A percentile compares a stretch with the other conserved stretches of the same genome.
Evolutionary conservation across 1,284 basidiomycete species (phyloP).

Genomic region (Cystobasidiaceae sp.): DNA sequence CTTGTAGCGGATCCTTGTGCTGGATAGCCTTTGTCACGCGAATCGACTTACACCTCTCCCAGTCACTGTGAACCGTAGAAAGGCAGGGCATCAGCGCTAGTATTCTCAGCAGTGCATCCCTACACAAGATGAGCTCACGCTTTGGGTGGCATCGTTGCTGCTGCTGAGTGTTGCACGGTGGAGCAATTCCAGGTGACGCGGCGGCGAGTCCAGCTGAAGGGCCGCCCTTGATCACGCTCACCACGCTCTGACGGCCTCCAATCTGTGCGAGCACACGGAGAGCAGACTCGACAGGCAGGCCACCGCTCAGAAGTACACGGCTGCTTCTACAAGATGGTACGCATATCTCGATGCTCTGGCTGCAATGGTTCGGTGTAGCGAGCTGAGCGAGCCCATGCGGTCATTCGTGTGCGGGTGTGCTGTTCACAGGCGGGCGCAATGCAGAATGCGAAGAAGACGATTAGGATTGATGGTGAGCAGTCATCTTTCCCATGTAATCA

Average conservation of each 20-base stretch:
- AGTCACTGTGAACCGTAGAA: slow-evolving; percentile 65
- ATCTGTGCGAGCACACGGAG: too few relatives aligned
- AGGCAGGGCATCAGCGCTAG: slow-evolving; percentile 1
- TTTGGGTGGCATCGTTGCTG: slow-evolving; percentile 71
- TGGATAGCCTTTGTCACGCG: neutral
- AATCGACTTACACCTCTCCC: slow-evolving; percentile 83
- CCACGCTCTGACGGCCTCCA: too few relatives aligned
- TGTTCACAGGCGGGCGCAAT: slow-evolving; percentile 60
- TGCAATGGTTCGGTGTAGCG: too few relatives aligned
- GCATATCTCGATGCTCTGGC: too few relatives aligned
- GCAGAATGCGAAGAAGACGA: slow-evolving; percentile 75
- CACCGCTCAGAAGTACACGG: too few relatives aligned
- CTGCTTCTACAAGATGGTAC: too few relatives aligned
- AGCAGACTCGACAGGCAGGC: too few relatives aligned
- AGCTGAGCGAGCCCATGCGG: too few relatives aligned
- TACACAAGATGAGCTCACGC: slow-evolving; percentile 47
- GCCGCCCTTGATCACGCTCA: too few relatives aligned
- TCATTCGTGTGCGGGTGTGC: too few relatives aligned
- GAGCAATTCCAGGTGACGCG: slow-evolving; percentile 12
- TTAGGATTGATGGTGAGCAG: slow-evolving; percentile 58
- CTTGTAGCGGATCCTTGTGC: neutral
- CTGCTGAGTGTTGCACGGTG: neutral
- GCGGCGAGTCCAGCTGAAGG: neutral
- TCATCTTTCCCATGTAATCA: neutral
- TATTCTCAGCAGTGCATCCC: neutral